These are phyloP conservation scores for Xanthoconium separans DNA, from an alignment of 1,284 basidiomycete genomes.

Conservation along the genomic window DNA sequence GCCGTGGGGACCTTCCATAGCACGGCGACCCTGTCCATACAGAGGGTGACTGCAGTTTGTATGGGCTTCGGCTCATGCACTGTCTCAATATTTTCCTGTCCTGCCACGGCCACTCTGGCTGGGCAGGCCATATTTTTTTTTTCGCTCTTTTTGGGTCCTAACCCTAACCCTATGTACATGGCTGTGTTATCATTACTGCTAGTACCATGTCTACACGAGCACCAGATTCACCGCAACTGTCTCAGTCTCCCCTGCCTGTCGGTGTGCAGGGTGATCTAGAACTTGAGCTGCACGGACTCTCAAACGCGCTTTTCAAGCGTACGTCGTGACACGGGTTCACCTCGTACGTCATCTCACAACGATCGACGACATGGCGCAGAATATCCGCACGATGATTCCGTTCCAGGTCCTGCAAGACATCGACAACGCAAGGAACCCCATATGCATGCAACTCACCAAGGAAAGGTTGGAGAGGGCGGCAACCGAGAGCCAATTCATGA, in stretches of 20 bases:
- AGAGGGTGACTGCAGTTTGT: conserved; percentile 36
- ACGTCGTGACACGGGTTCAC: conserved; percentile 22
- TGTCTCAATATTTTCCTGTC: conserved; percentile 42
- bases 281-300: conserved; percentile 69
- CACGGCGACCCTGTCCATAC: conserved; percentile 48
- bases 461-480: conserved; percentile 76
- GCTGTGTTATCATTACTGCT: not conserved
- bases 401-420: conserved; percentile 72
- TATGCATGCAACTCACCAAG: conserved; percentile 72
- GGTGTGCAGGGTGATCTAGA: conserved; percentile 72
- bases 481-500: conserved; percentile 86
- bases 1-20: conserved; percentile 46
- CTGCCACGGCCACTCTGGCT: conserved; percentile 37
- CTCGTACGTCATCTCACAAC: conserved; percentile 46
- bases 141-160: conserved; percentile 9
- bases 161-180: conserved; percentile 27
- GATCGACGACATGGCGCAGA: conserved; percentile 64
- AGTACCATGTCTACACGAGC: conserved; percentile 39
- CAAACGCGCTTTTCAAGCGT: conserved; percentile 69
- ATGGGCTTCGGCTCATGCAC: conserved; percentile 38
- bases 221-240: conserved; percentile 69
- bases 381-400: conserved; percentile 62
- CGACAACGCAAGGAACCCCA: conserved; percentile 77
- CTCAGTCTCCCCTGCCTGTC: conserved; percentile 65
- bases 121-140: conserved; percentile 34